phyloP scores from a whole-genome alignment of 352 stramenopile genomes.

The Phytophthora uliginosa region DNA sequence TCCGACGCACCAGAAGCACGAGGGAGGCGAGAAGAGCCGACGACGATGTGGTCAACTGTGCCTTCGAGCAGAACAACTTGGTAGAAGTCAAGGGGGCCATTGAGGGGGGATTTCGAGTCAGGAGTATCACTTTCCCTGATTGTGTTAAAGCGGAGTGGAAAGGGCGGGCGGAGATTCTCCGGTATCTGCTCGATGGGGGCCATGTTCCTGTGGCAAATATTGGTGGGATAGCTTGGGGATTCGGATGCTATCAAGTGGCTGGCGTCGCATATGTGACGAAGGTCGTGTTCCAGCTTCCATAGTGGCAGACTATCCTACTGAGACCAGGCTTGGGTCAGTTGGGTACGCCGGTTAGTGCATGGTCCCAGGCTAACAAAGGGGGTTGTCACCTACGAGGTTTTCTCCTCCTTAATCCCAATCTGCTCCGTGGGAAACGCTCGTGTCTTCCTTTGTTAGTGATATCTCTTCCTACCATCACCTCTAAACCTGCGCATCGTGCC shows the following conservation, averaged over 20 bases:
- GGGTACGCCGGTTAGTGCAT: not conserved
- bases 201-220: conserved; percentile 5
- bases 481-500: not conserved
- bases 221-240: conserved; percentile 13
- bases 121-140: not conserved
- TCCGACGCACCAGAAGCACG: not conserved
- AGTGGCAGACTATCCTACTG: not conserved
- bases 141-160: conserved; percentile 1
- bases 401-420: not conserved
- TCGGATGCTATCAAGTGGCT: conserved; percentile 20
- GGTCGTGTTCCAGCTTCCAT: not conserved
- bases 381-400: not conserved
- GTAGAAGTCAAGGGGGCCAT: conserved; percentile 5
- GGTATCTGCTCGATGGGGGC: conserved; percentile 11
- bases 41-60: conserved; percentile 6
- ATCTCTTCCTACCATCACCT: not conserved
- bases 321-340: not conserved
- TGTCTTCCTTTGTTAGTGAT: not conserved
- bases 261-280: not conserved
- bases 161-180: conserved; percentile 4
- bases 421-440: not conserved
- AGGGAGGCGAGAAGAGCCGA: not conserved
- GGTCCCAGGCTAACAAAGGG: not conserved
- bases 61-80: conserved; percentile 21
- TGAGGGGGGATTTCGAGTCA: not conserved